Conservation (phyloP, 2,329 filamentous ascomycete species). For the Colletotrichum endophyticum region DNA sequence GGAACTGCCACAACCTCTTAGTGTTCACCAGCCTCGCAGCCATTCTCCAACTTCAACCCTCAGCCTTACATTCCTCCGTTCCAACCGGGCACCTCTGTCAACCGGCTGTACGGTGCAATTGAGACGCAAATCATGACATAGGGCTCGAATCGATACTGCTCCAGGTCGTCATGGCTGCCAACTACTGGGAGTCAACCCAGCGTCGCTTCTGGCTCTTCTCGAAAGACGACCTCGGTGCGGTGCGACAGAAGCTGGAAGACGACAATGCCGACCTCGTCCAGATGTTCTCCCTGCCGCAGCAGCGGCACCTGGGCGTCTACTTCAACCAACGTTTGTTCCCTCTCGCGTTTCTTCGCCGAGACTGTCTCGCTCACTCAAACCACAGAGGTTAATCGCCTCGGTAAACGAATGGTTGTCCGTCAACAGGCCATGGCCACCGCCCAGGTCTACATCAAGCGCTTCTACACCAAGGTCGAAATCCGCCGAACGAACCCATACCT, state of each 20-base stretch:
- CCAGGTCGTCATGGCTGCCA: conserved; percentile 75
- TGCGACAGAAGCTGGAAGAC: conserved; percentile 79
- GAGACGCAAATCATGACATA: conserved; percentile 6
- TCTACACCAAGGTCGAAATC: conserved; percentile 90
- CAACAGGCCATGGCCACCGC: conserved; percentile 95
- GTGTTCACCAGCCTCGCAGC: background rate
- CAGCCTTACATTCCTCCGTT: background rate
- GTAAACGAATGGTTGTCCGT: conserved; percentile 80
- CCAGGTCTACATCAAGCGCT: conserved; percentile 92
- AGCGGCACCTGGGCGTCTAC: conserved; percentile 85
- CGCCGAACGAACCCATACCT: conserved; percentile 93
- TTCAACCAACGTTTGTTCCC: conserved; percentile 76
- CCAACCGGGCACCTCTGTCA: background rate
- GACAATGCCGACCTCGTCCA: conserved; percentile 76
- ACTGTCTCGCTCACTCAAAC: background rate
- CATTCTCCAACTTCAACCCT: background rate
- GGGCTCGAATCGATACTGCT: background rate
- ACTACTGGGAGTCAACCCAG: conserved; percentile 97
- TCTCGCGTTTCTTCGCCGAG: background rate
- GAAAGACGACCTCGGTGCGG: conserved; percentile 71
- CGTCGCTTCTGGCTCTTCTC: conserved; percentile 85
- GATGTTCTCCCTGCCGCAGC: conserved; percentile 82
- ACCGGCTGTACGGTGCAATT: background rate
- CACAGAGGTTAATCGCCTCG: conserved; percentile 79
- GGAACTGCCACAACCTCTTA: background rate